These are phyloP conservation scores for Keithomyces neogunnii DNA, from an alignment of 2,329 filamentous ascomycete species.

Conservation along the genomic window DNA sequence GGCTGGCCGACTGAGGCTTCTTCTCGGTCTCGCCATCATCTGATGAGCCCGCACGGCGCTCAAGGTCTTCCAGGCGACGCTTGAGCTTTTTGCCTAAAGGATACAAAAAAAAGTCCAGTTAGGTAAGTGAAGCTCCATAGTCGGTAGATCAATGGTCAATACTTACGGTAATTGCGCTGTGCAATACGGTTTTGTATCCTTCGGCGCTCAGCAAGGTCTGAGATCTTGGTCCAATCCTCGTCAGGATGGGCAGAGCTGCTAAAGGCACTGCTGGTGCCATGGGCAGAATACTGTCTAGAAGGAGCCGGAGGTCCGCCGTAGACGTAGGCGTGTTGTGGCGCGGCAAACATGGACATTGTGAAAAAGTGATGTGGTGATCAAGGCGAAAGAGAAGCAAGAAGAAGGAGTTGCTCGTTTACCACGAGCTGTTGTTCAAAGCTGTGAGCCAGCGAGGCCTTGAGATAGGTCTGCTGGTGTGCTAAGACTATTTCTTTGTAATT, in stretches of 20 bases:
- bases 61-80: conserved; percentile 77
- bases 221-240: conserved; percentile 99
- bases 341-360: conserved; percentile 28
- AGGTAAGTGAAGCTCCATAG: neutral
- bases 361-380: conserved; percentile 6
- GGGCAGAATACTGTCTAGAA: conserved; percentile 59
- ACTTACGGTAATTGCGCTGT: conserved; percentile 90
- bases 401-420: neutral
- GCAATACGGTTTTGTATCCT: conserved; percentile 97
- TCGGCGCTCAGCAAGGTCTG: conserved; percentile 86
- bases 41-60: conserved; percentile 59
- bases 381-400: conserved; percentile 2
- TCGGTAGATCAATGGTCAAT: neutral
- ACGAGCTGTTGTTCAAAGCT: neutral
- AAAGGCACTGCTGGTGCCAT: conserved; percentile 88
- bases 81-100: conserved; percentile 81
- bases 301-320: conserved; percentile 21
- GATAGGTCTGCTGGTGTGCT: neutral
- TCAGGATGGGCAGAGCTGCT: conserved; percentile 90
- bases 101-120: neutral
- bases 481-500: neutral
- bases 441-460: neutral
- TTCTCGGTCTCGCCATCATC: conserved; percentile 38
- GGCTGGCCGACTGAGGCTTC: conserved; percentile 21
- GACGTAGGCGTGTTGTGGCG: conserved; percentile 25